A percentile compares a stretch with the other conserved stretches of the same genome.
phyloP scores from a whole-genome alignment of 106 monocot genomes.

The Allium sativum region DNA sequence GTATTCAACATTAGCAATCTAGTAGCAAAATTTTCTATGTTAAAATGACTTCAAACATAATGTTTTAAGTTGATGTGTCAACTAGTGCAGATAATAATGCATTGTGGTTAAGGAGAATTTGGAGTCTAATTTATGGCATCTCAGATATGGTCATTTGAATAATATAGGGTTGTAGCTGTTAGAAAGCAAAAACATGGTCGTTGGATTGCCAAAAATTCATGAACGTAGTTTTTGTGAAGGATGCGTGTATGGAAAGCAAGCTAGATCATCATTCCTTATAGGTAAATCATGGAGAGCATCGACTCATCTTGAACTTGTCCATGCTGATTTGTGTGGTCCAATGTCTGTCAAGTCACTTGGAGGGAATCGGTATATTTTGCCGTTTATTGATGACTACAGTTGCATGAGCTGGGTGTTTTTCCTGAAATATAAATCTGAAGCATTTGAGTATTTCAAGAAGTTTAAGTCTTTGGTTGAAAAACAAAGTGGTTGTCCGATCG shows the following conservation, averaged over 20 bases:
- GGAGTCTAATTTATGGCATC: slow-evolving; percentile 1
- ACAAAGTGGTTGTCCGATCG: background rate
- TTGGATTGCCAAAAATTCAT: background rate
- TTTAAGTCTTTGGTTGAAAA: slow-evolving; percentile 2
- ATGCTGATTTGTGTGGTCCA: slow-evolving; percentile 10
- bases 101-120: background rate
- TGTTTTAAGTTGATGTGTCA: background rate
- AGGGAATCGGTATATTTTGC: background rate
- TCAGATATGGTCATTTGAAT: slow-evolving; percentile 4
- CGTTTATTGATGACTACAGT: slow-evolving; percentile 1
- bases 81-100: background rate
- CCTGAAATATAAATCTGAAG: background rate
- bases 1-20: background rate
- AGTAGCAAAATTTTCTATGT: background rate
- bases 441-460: background rate
- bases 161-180: background rate
- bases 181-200: background rate
- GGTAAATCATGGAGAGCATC: too few relatives aligned
- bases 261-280: background rate
- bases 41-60: background rate
- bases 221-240: background rate
- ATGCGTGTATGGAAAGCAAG: background rate
- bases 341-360: background rate
- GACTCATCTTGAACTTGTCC: slow-evolving; percentile 1
- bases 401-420: too few relatives aligned